These are phyloP conservation scores for Tetradesmus lagerheimii DNA, from an alignment of 139 green algal species.

Conservation along the genomic window DNA sequence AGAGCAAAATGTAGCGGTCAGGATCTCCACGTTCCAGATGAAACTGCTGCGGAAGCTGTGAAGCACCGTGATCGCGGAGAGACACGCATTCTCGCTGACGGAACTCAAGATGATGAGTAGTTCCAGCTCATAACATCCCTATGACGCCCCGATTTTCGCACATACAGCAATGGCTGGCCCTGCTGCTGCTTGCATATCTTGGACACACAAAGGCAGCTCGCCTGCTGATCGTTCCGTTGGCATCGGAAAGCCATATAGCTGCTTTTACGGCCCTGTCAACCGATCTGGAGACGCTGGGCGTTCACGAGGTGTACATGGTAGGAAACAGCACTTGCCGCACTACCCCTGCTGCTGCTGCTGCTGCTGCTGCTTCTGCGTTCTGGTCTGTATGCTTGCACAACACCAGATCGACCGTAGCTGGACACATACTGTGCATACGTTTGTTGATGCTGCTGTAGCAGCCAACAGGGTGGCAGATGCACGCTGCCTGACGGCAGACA, in stretches of 20 bases:
- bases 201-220: background rate
- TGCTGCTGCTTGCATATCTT: no score
- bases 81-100: no score
- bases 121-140: no score
- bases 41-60: background rate
- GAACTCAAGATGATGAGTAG: no score
- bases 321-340: background rate
- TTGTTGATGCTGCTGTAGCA: background rate
- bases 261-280: conserved; percentile 40
- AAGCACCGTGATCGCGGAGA: no score
- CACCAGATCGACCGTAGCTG: background rate
- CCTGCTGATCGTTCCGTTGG: conserved; percentile 12
- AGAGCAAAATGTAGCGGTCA: no score
- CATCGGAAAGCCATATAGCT: conserved; percentile 21
- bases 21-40: background rate
- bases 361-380: background rate
- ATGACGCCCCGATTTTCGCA: no score
- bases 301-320: conserved; percentile 42
- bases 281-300: conserved; percentile 19
- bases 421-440: background rate
- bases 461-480: no score
- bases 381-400: background rate
- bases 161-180: background rate
- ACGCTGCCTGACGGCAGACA: no score
- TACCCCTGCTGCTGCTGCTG: background rate